phyloP scores from a whole-genome alignment of 768 basidiomycete species.

The Boletus insuetus region DNA sequence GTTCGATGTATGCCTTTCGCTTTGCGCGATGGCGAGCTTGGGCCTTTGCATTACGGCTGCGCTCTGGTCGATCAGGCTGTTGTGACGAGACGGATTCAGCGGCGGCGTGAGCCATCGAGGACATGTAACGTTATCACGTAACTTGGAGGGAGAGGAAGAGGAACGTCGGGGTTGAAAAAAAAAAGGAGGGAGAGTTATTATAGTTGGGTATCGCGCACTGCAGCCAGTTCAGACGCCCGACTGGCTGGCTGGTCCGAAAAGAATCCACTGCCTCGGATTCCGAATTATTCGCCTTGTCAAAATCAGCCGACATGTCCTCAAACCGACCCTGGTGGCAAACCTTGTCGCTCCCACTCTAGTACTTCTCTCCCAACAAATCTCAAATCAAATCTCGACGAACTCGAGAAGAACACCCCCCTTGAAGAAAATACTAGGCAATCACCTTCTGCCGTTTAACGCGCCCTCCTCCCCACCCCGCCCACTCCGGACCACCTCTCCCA shows the following conservation, averaged over 20 bases:
- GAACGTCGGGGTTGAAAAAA: constrained; percentile 48
- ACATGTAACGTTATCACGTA: constrained; percentile 52
- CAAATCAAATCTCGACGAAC: constrained; percentile 32
- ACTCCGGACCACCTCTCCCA: not conserved
- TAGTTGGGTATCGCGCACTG: constrained; percentile 25
- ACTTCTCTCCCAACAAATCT: constrained; percentile 25
- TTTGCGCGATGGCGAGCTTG: constrained; percentile 90
- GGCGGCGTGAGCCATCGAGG: constrained; percentile 56
- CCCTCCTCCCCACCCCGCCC: not conserved
- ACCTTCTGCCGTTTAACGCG: constrained; percentile 11
- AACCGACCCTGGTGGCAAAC: constrained; percentile 37
- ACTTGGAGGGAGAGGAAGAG: constrained; percentile 38
- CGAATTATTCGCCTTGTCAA: constrained; percentile 48
- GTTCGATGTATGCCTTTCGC: constrained; percentile 90
- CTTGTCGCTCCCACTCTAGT: constrained; percentile 21
- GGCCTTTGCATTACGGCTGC: constrained; percentile 84
- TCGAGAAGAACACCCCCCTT: constrained; percentile 13
- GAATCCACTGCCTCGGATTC: constrained; percentile 39
- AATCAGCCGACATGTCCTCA: constrained; percentile 34
- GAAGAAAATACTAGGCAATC: constrained; percentile 15
- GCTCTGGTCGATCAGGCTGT: constrained; percentile 65
- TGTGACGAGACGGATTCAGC: constrained; percentile 38
- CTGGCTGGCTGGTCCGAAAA: constrained; percentile 21
- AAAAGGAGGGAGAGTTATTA: constrained; percentile 34
- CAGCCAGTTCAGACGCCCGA: constrained; percentile 27